Evolutionary conservation across 768 basidiomycete species (phyloP), one percentile per base, ranked within the genome.

Genomic region (Collybia mongolica): DNA sequence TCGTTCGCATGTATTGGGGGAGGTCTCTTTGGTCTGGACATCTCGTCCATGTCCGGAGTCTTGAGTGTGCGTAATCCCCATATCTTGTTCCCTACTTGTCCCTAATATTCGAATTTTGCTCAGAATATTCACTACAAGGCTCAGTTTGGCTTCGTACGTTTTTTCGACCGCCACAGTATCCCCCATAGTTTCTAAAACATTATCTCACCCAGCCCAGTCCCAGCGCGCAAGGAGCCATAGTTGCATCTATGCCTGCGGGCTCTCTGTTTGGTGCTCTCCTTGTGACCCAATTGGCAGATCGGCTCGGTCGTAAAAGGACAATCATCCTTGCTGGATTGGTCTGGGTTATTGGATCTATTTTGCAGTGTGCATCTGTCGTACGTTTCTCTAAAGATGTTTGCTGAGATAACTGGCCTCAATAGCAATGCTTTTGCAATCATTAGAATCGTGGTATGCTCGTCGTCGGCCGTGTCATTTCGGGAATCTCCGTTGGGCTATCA

Each of bases 1-100:
- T 82, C 84, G 15, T 90, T 90, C 67, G 87, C 88, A 65, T 90
- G 88, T 64, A 88, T 90, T 54, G 87, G 88, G 32, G 86, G 87
- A 56, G 84, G 84, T 43, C 78, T 90, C 32, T 90, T 89, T 61
- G 88, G 88, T 64, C 64, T 90, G 71, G 88, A 90, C 73, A 88
- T 90, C 60, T 86, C 86, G 59, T 89, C 86, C 61, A 89, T 89
- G 87, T 86, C 87, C 44, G 86, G 83, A 6, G 85, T 89, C 45
- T 67, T 89, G 56, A 84, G 64, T 48, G 81, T 82, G 56, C 52
- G 71, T 62, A 26, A 23, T 35, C 14, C n/a, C 3, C 12, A 20
- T 26, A 20, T 2, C 11, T 28, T 7, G 2, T 38, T 40, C 26
- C 28, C 19, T 40, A 6, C 7, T 9, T 3, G 32, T 9, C 5